phyloP scores from a whole-genome alignment of 257 asterid genomes.

The Solanum boliviense region DNA sequence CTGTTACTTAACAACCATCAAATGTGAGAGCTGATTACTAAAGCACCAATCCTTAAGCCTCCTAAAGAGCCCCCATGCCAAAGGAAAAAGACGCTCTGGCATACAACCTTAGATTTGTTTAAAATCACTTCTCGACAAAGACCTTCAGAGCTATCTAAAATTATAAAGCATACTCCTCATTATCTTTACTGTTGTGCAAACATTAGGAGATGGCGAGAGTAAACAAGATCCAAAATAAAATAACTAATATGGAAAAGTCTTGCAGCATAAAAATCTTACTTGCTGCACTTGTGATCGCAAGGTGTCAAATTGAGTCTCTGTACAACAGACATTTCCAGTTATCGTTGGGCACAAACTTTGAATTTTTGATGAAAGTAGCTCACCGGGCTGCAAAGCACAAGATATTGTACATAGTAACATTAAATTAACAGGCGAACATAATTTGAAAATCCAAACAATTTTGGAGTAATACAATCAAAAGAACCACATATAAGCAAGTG shows the following conservation, averaged over 20 bases:
- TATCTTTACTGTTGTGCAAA: not conserved
- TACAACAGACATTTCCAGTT: constrained; percentile 85
- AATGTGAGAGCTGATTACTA: not conserved
- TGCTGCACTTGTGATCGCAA: constrained; percentile 88
- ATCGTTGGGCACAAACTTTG: constrained; percentile 97
- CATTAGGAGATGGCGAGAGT: not conserved
- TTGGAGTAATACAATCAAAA: not conserved
- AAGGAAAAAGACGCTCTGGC: not conserved
- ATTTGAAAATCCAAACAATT: not conserved
- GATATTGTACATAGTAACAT: not conserved
- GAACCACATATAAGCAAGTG: not conserved
- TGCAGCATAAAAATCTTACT: constrained; percentile 35
- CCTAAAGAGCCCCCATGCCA: not conserved
- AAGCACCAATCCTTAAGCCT: not conserved
- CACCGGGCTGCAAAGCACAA: constrained; percentile 53
- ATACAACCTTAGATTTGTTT: not conserved
- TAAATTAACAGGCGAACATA: not conserved
- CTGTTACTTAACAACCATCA: not conserved
- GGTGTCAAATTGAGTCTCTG: constrained; percentile 77
- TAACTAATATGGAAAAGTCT: not conserved
- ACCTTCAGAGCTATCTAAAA: not conserved
- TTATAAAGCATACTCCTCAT: not conserved
- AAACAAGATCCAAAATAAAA: not conserved
- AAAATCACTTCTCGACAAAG: not conserved
- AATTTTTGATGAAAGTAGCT: constrained; percentile 67